These are phyloP conservation scores for Epicoccum nigrum DNA, from an alignment of 2,329 filamentous ascomycete genomes.

Conservation along the genomic window DNA sequence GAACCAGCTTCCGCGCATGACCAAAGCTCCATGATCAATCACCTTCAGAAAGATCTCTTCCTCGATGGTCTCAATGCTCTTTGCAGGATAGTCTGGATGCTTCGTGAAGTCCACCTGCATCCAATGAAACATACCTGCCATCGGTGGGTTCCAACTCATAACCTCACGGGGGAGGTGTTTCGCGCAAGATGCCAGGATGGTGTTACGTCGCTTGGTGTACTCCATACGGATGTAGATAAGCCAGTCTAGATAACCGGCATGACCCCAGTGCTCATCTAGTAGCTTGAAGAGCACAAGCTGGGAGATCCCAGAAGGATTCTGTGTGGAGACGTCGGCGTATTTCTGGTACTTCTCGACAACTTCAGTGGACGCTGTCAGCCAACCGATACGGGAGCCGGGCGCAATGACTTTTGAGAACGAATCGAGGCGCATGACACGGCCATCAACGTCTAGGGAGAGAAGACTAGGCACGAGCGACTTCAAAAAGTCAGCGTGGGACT, in stretches of 20 bases:
- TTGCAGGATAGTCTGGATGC: slow-evolving; percentile 64
- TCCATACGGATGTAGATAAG: slow-evolving; percentile 78
- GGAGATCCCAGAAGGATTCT: slow-evolving; percentile 83
- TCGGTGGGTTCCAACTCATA: slow-evolving; percentile 78
- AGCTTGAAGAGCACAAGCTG: slow-evolving; percentile 88
- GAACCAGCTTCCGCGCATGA: slow-evolving; percentile 92
- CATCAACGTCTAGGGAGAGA: slow-evolving; percentile 81
- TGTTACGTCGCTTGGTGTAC: slow-evolving; percentile 80
- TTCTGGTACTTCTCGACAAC: slow-evolving; percentile 81
- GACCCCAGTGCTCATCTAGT: slow-evolving; percentile 92
- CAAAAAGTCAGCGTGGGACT: slow-evolving; percentile 74
- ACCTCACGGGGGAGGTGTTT: slow-evolving; percentile 74
- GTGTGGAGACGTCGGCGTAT: slow-evolving; percentile 81
- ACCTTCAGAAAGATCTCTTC: slow-evolving; percentile 82
- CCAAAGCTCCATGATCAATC: slow-evolving; percentile 77
- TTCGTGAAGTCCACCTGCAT: slow-evolving; percentile 69
- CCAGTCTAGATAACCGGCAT: slow-evolving; percentile 88
- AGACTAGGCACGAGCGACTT: slow-evolving; percentile 73
- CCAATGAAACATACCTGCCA: slow-evolving; percentile 96
- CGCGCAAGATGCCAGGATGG: slow-evolving; percentile 80
- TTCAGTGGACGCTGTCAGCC: slow-evolving; percentile 87
- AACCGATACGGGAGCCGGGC: slow-evolving; percentile 81
- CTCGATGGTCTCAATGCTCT: slow-evolving; percentile 70
- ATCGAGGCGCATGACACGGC: slow-evolving; percentile 87
- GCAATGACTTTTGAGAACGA: slow-evolving; percentile 92